Conservation (phyloP, 805 yeast genomes). For the Clavispora phyllophila region DNA sequence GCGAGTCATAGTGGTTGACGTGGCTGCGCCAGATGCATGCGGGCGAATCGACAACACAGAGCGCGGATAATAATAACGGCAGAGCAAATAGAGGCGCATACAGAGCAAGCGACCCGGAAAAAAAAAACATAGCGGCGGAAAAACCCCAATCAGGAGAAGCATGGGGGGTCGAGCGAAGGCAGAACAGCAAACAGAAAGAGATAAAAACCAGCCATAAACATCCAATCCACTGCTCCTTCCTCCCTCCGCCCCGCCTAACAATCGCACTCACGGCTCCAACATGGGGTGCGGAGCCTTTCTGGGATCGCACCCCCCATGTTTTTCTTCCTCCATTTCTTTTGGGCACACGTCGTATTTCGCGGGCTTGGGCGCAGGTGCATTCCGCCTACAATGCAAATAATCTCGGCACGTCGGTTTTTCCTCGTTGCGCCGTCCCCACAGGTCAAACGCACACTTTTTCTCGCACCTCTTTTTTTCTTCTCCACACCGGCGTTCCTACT, state of each 20-base stretch:
- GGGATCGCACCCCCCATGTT: background rate
- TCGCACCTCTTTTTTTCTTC: conserved; percentile 1
- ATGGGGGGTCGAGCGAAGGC: no score
- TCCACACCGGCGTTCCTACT: background rate
- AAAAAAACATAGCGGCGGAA: background rate
- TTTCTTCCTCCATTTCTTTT: background rate
- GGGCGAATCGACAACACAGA: background rate
- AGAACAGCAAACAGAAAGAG: no score
- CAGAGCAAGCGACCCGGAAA: no score
- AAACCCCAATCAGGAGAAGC: background rate
- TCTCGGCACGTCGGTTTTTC: conserved; percentile 1
- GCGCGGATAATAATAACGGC: background rate
- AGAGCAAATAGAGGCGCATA: background rate
- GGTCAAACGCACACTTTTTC: background rate
- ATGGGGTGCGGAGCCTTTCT: no score
- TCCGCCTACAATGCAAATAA: background rate
- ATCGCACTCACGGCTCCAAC: no score
- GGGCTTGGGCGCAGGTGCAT: conserved; percentile 11
- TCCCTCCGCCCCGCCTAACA: no score
- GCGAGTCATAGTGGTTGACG: background rate
- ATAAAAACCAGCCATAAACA: no score
- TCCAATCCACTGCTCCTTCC: no score
- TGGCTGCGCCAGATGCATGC: background rate
- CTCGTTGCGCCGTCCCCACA: background rate
- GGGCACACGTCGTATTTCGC: conserved; percentile 9